These are phyloP conservation scores for Volvox reticuliferus DNA, from an alignment of 139 green algal species.

Conservation along the genomic window DNA sequence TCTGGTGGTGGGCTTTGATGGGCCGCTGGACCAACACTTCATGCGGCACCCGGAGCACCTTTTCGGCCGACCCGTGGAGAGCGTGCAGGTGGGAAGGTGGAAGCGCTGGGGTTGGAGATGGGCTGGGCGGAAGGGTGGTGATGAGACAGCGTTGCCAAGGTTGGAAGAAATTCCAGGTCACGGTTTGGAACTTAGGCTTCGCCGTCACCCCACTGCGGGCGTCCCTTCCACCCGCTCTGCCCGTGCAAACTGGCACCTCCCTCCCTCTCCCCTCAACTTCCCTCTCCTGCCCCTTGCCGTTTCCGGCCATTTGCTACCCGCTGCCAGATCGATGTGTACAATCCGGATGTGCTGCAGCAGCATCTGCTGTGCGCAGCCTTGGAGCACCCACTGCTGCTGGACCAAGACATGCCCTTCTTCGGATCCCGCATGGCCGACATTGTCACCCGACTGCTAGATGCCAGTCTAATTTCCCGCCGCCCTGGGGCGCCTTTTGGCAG, in stretches of 20 bases:
- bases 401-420: constrained; percentile 21
- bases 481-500: constrained; percentile 41
- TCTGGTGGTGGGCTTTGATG: constrained; percentile 92
- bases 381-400: constrained; percentile 78
- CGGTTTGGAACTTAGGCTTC: too few relatives aligned
- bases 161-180: too few relatives aligned
- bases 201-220: too few relatives aligned
- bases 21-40: constrained; percentile 97
- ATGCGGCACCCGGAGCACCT: constrained; percentile 85
- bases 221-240: neutral
- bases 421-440: constrained; percentile 9
- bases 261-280: neutral
- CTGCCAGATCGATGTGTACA: constrained; percentile 78
- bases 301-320: too few relatives aligned
- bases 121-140: too few relatives aligned
- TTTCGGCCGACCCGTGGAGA: constrained; percentile 86
- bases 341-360: constrained; percentile 78
- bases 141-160: too few relatives aligned
- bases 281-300: neutral
- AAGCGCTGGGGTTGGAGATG: neutral
- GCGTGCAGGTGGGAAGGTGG: constrained; percentile 63
- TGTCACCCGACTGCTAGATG: neutral
- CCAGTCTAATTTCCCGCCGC: constrained; percentile 61
- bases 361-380: constrained; percentile 88
- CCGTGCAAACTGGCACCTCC: neutral